phyloP scores from a whole-genome alignment of 2,329 filamentous ascomycete species.

The Karstenula rhodostoma region DNA sequence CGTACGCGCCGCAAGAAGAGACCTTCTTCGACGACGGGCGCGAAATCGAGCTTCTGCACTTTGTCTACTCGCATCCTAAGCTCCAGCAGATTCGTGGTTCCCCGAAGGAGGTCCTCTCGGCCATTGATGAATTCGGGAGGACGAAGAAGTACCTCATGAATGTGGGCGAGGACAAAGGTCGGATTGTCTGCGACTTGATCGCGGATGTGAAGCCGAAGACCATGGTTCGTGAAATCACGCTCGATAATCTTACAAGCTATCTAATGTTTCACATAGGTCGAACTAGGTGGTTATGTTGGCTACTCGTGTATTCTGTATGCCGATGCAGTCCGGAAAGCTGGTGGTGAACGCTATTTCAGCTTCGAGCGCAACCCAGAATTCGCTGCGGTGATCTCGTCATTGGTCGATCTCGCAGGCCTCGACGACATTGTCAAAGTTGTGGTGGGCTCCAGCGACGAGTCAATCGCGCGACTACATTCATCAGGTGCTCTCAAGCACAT shows the following conservation, averaged over 20 bases:
- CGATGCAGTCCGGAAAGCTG: slow-evolving; percentile 68
- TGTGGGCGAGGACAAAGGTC: slow-evolving; percentile 77
- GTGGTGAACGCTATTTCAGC: slow-evolving; percentile 72
- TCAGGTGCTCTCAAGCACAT: slow-evolving; percentile 65
- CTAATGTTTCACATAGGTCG: slow-evolving; percentile 58
- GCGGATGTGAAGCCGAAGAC: slow-evolving; percentile 68
- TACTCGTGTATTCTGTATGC: slow-evolving; percentile 83
- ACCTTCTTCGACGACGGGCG: slow-evolving; percentile 71
- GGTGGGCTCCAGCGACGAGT: slow-evolving; percentile 73
- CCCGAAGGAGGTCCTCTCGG: slow-evolving; percentile 69
- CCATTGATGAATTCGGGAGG: slow-evolving; percentile 74
- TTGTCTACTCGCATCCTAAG: slow-evolving; percentile 68
- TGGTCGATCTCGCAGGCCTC: slow-evolving; percentile 80
- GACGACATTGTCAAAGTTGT: slow-evolving; percentile 73
- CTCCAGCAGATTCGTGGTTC: slow-evolving; percentile 70
- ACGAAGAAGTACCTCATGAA: slow-evolving; percentile 81
- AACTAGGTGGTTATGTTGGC: slow-evolving; percentile 82
- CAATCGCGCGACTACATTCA: slow-evolving; percentile 66
- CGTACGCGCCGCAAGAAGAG: slow-evolving; percentile 57
- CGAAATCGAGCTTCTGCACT: slow-evolving; percentile 76
- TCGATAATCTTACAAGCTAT: neutral
- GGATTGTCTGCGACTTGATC: slow-evolving; percentile 74
- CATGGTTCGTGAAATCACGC: slow-evolving; percentile 59
- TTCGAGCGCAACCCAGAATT: slow-evolving; percentile 79
- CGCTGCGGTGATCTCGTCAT: slow-evolving; percentile 70